These are phyloP conservation scores for Anisogramma anomala DNA, from an alignment of 2,329 filamentous ascomycete species.

Conservation along the genomic window DNA sequence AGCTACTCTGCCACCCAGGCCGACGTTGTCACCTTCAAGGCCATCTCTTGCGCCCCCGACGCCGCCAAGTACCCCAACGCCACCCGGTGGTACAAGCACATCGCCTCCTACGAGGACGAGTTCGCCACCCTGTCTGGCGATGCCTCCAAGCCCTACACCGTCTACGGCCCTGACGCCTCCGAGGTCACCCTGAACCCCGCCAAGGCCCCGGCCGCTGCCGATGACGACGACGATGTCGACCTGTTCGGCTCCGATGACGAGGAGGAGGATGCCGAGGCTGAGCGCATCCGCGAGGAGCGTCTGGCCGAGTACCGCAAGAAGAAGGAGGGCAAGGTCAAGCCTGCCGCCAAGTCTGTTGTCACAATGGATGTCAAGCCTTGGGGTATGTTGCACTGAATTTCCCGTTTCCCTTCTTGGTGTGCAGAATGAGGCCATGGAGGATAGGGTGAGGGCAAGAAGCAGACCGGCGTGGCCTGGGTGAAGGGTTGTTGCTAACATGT, in stretches of 20 bases:
- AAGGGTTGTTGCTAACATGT: slow-evolving; percentile 6
- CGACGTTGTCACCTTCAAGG: slow-evolving; percentile 93
- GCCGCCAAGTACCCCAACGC: slow-evolving; percentile 84
- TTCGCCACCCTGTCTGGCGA: slow-evolving; percentile 87
- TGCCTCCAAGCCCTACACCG: slow-evolving; percentile 74
- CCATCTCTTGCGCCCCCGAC: slow-evolving; percentile 62
- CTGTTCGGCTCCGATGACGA: slow-evolving; percentile 90
- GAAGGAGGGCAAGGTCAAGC: slow-evolving; percentile 90
- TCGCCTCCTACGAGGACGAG: slow-evolving; percentile 82
- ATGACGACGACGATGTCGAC: slow-evolving; percentile 79
- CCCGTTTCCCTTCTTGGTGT: neutral
- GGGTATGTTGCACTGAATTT: slow-evolving; percentile 59
- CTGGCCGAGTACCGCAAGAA: slow-evolving; percentile 92
- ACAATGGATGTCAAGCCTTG: slow-evolving; percentile 97
- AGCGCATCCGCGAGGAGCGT: slow-evolving; percentile 72
- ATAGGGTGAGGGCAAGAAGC: neutral
- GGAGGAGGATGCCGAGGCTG: slow-evolving; percentile 85
- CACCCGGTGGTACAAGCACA: slow-evolving; percentile 98
- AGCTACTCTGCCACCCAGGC: slow-evolving; percentile 70
- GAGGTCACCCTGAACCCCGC: slow-evolving; percentile 76
- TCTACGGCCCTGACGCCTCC: slow-evolving; percentile 76
- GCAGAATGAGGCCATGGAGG: neutral
- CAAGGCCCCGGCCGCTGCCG: slow-evolving; percentile 60
- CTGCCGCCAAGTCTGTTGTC: slow-evolving; percentile 88
- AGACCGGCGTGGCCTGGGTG: neutral